Conservation (phyloP, 1,284 basidiomycete species). For the Tilletia horrida region DNA sequence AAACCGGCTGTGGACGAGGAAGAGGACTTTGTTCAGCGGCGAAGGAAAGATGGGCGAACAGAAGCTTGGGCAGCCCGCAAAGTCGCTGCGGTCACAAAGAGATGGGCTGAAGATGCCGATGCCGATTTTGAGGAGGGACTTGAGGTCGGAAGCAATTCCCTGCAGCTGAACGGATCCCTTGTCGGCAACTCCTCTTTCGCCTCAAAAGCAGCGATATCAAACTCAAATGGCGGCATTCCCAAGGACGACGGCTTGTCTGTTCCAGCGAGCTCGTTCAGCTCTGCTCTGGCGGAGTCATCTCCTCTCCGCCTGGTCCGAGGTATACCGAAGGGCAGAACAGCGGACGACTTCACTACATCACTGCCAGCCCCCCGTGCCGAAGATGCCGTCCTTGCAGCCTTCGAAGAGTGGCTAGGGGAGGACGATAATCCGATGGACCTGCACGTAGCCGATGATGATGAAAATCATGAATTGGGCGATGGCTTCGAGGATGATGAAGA, state of each 20-base stretch:
- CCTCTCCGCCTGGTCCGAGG: conserved; percentile 7
- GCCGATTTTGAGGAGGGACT: conserved; percentile 3
- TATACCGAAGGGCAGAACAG: conserved; percentile 7
- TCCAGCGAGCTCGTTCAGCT: no score
- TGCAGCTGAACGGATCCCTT: no score
- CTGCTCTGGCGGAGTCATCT: background rate
- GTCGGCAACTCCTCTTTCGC: no score
- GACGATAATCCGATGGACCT: no score
- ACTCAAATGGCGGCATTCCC: no score
- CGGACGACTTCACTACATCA: conserved; percentile 4
- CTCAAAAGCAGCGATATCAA: no score
- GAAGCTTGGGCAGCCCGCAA: background rate
- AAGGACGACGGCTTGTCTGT: no score
- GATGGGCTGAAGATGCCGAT: no score
- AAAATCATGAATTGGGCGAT: background rate
- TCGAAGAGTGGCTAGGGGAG: no score
- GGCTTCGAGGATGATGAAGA: background rate
- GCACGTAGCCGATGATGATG: background rate
- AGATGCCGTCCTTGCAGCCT: background rate
- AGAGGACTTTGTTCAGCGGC: background rate
- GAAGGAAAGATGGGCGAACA: background rate
- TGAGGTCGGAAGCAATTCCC: background rate
- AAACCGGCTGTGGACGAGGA: no score
- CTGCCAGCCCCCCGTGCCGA: background rate
- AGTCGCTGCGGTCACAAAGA: no score